A percentile compares a stretch with the other conserved stretches of the same genome.
Evolutionary conservation across 345 rosid genomes (phyloP).

Genomic region (Syzygium aqueum): DNA sequence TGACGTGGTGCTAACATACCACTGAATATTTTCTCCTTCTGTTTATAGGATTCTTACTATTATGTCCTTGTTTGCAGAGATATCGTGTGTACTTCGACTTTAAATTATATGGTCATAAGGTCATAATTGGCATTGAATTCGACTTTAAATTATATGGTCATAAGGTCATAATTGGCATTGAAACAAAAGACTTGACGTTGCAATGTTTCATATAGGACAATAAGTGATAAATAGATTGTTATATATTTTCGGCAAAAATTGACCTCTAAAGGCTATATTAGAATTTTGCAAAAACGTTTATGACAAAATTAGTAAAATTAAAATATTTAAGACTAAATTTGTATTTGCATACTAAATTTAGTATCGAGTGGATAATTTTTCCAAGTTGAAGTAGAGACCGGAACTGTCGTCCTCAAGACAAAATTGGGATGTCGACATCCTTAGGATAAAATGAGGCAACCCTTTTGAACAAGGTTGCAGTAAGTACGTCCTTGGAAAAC

Average conservation of each 20-base stretch:
- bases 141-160: background rate
- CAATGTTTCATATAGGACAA: fast-evolving
- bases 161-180: background rate
- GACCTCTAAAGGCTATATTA: background rate
- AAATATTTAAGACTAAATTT: background rate
- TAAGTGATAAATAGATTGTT: fast-evolving
- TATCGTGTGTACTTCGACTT: background rate
- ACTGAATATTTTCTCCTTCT: background rate
- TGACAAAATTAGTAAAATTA: background rate
- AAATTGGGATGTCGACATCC: background rate
- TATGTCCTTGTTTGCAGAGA: background rate
- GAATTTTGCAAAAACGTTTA: background rate
- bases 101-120: background rate
- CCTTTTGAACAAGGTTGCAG: background rate
- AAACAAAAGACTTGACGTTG: background rate
- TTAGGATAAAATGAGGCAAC: background rate
- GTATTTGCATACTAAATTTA: background rate
- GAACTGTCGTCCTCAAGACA: background rate
- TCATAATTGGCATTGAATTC: background rate
- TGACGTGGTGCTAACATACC: too few species aligned
- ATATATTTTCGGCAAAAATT: background rate
- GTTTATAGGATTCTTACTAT: background rate
- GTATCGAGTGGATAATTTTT: background rate
- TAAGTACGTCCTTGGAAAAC: background rate
- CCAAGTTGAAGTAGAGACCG: background rate